Percentiles rank a stretch among this genome's conserved stretches.
phyloP scores from a whole-genome alignment of 371 early-diverging fungal genomes.

The Chytridium lagenaria region DNA sequence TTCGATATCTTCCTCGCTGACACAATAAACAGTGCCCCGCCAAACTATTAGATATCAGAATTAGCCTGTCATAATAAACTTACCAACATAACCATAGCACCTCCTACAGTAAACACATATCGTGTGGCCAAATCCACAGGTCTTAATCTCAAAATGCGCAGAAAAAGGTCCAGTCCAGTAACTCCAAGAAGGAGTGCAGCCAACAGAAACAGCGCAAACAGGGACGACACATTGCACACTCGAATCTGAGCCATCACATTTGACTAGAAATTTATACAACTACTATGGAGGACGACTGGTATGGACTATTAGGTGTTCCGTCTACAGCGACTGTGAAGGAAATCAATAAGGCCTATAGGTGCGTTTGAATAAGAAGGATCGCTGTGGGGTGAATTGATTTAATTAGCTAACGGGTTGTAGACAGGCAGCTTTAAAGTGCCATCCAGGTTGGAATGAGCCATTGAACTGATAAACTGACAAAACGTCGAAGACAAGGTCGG shows the following conservation, averaged over 20 bases:
- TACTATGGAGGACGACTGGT: constrained; percentile 28
- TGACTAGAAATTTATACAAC: neutral
- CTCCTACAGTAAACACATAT: constrained; percentile 30
- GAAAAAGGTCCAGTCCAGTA: constrained; percentile 40
- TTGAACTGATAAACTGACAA: neutral
- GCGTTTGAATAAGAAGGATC: neutral
- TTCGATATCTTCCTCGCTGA: constrained; percentile 54
- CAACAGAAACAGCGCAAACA: constrained; percentile 28
- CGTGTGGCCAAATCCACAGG: constrained; percentile 19
- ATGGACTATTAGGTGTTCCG: constrained; percentile 36
- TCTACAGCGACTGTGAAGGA: constrained; percentile 30
- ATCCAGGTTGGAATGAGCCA: constrained; percentile 1
- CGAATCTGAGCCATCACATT: neutral
- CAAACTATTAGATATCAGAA: constrained; percentile 16
- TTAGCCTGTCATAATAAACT: neutral
- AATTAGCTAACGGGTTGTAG: too few species aligned
- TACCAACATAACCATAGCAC: neutral
- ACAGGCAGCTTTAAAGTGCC: constrained; percentile 1
- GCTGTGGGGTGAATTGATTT: neutral
- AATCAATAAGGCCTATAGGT: constrained; percentile 30
- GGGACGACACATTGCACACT: constrained; percentile 30
- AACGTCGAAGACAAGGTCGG: constrained; percentile 33
- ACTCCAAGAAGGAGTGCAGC: constrained; percentile 34
- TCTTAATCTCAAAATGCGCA: constrained; percentile 33
- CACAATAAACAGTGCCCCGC: constrained; percentile 36